Evolutionary conservation across 495 filamentous ascomycete species (phyloP).

Genomic region (Xylaria curta): DNA sequence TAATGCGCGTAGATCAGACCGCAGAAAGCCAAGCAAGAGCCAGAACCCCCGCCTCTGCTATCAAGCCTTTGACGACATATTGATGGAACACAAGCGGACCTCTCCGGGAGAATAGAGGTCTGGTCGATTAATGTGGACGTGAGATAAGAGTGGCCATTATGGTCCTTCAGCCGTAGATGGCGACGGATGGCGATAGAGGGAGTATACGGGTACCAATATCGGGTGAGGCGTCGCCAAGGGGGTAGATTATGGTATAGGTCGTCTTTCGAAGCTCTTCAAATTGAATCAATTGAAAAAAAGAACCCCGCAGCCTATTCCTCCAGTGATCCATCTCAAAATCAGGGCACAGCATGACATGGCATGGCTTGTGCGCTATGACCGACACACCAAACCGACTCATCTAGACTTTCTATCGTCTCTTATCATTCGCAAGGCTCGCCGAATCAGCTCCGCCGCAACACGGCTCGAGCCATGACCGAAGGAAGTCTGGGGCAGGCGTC

Average conservation of each 20-base stretch:
- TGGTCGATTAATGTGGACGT: constrained; percentile 3
- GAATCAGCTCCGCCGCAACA: constrained; percentile 19
- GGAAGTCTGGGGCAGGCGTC: constrained; percentile 17
- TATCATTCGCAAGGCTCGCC: constrained; percentile 15
- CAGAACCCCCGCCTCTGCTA: constrained; percentile 16
- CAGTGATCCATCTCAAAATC: neutral
- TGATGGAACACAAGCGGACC: constrained; percentile 11
- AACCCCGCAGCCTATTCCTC: constrained; percentile 3
- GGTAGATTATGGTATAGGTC: constrained; percentile 16
- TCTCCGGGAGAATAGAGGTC: neutral
- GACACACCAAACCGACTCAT: neutral
- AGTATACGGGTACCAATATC: neutral
- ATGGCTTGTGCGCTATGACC: constrained; percentile 15
- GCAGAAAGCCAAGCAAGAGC: constrained; percentile 18
- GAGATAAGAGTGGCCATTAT: constrained; percentile 6
- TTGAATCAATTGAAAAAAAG: constrained; percentile 8
- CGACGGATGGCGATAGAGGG: constrained; percentile 17
- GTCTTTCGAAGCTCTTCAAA: constrained; percentile 11
- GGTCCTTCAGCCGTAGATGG: neutral
- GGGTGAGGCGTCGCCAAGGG: neutral
- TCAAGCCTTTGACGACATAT: constrained; percentile 15
- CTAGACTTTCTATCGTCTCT: constrained; percentile 3
- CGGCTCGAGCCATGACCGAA: constrained; percentile 17
- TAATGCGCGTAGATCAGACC: constrained; percentile 21
- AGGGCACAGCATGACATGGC: constrained; percentile 1